A percentile compares a stretch with the other conserved stretches of the same genome.
phyloP scores from a whole-genome alignment of 495 filamentous ascomycete species.

The Cercophora sp. region DNA sequence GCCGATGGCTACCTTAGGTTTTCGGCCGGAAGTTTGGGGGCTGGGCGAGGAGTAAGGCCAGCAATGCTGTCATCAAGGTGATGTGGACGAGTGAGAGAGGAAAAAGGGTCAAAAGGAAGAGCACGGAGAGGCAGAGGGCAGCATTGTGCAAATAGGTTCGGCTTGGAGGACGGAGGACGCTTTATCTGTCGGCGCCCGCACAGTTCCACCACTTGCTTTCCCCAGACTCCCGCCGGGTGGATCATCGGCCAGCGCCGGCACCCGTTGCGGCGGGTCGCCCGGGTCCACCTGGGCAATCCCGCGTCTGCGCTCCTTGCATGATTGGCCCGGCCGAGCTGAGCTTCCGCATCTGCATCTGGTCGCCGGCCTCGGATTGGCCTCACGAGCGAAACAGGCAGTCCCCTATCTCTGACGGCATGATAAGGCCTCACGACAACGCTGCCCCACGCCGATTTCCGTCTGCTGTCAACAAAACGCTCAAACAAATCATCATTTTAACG shows the following conservation, averaged over 20 bases:
- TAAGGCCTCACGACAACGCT: background rate
- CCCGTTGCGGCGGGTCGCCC: constrained; percentile 11
- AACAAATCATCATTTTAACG: too few species aligned
- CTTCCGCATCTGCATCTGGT: background rate
- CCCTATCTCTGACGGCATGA: too few species aligned
- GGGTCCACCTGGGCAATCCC: background rate
- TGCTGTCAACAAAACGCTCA: too few species aligned
- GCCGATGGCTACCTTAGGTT: background rate
- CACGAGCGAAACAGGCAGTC: too few species aligned
- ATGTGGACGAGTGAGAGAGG: background rate
- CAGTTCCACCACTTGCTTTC: background rate
- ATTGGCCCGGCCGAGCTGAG: constrained; percentile 2
- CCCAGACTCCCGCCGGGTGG: constrained; percentile 5
- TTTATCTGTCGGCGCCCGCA: background rate
- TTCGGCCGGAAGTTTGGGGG: background rate
- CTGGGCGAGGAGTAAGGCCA: background rate
- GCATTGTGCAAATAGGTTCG: background rate
- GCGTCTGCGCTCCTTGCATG: constrained; percentile 2
- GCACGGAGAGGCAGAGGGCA: background rate
- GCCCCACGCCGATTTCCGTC: constrained; percentile 3
- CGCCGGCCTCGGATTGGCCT: constrained; percentile 2
- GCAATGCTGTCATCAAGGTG: background rate
- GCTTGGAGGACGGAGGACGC: too few species aligned
- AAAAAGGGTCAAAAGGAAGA: too few species aligned
- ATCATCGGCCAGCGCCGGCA: constrained; percentile 16